Evolutionary conservation across 495 filamentous ascomycete genomes (phyloP), one percentile per base, ranked within the genome.

Genomic region (Immersiella caudata): DNA sequence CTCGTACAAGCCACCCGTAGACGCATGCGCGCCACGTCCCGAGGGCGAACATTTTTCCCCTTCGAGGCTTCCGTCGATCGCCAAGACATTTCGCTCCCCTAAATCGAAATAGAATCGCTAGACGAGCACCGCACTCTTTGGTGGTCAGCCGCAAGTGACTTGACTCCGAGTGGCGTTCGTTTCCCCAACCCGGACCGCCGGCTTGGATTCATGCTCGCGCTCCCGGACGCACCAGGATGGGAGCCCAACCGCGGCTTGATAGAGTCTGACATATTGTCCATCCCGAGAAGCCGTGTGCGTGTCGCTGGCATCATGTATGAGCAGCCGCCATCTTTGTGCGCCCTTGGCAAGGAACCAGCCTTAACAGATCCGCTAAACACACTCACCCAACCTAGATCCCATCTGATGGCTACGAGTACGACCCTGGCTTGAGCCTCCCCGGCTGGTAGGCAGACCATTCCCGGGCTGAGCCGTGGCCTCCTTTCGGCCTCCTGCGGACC

Each of bases 201-300:
- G 26, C 58, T 57, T 71, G 69, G 69, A 46, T 14, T 67, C 62
- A 58, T 65, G 65, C 60, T 21, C 27, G 20, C 29, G 11, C 22
- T 18, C 36, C 60, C 60, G 22, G 51, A 46, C 11, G 55, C 56
- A 18, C 20, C 8, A 26, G 26, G 57, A 40, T 20, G 46, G 36
- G 27, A 26, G 16, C 60, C 14, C 29, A 27, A 59, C 21, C 36
- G 46, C 50, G 36, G 61, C 46, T 52, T 62, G 35, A 67, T 67
- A 64, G 26, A 65, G 52, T 14, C 57, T n/a, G 40, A 58, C 56
- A 69, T 67, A 67, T 69, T 69, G 56, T 20, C n/a, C 64, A 51
- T 74, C 71, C 71, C 68, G 69, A 69, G 7, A 49, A 72, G 62
- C 73, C 68, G 73, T 57, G 33, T 22, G 60, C 20, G 62, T 22